Conservation (phyloP, 2,329 filamentous ascomycete genomes). For the Cladophialophora chaetospira region DNA sequence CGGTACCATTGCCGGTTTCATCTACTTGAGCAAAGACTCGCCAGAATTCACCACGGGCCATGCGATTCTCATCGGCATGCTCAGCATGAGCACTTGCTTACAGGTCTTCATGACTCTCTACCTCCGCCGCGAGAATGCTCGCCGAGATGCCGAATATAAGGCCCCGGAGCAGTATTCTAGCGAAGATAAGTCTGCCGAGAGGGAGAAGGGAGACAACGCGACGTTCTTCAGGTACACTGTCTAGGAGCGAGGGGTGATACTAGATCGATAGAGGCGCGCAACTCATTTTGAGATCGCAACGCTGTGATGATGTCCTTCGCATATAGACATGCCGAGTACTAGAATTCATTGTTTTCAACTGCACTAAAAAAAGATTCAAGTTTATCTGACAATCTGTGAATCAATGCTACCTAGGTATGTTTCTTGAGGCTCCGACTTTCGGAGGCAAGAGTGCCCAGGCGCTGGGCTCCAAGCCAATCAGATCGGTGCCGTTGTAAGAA, state of each 20-base stretch:
- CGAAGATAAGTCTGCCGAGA: slow-evolving; percentile 23
- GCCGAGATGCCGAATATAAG: slow-evolving; percentile 26
- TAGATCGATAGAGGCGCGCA: not conserved
- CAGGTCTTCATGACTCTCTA: slow-evolving; percentile 43
- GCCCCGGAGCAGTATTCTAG: slow-evolving; percentile 13
- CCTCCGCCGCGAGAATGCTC: slow-evolving; percentile 29
- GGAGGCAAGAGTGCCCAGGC: too few species aligned
- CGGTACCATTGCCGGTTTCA: slow-evolving; percentile 56
- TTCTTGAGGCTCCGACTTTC: not conserved
- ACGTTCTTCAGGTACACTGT: slow-evolving; percentile 30
- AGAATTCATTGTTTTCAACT: too few species aligned
- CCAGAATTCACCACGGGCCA: slow-evolving; percentile 68
- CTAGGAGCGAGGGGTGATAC: not conserved
- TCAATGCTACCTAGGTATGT: not conserved
- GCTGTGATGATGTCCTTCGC: not conserved
- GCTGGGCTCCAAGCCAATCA: not conserved
- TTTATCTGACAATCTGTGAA: too few species aligned
- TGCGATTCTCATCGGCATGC: slow-evolving; percentile 70
- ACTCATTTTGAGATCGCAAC: not conserved
- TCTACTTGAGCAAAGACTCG: slow-evolving; percentile 62
- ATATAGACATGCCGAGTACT: too few species aligned
- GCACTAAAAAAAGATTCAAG: too few species aligned
- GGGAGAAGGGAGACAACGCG: slow-evolving; percentile 26
- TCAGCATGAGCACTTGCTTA: slow-evolving; percentile 66
- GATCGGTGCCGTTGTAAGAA: not conserved